These are phyloP conservation scores for Neonectria ditissima DNA, from an alignment of 2,329 filamentous ascomycete genomes.

Conservation along the genomic window DNA sequence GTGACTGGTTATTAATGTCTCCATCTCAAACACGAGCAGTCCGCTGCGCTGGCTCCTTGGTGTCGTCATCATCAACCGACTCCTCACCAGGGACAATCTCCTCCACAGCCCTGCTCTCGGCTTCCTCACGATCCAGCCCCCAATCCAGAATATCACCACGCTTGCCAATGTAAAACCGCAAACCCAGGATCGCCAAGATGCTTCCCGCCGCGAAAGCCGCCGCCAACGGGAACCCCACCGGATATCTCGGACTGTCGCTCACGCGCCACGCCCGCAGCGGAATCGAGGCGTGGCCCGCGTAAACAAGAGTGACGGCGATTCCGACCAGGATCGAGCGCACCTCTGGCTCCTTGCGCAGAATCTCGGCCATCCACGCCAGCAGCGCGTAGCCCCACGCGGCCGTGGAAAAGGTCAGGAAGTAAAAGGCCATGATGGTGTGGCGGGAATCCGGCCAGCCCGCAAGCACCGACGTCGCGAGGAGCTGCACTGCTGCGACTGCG, in stretches of 20 bases:
- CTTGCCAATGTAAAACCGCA: constrained; percentile 35
- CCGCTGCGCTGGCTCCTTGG: neutral
- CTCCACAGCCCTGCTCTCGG: neutral
- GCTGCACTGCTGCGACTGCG: constrained; percentile 56
- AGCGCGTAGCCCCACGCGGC: constrained; percentile 49
- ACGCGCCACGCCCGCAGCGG: constrained; percentile 40
- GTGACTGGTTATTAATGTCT: no score
- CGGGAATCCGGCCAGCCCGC: constrained; percentile 37
- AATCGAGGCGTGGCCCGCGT: constrained; percentile 38
- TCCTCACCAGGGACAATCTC: neutral
- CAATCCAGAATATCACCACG: constrained; percentile 28
- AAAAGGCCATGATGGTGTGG: constrained; percentile 48
- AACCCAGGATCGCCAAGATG: constrained; percentile 33
- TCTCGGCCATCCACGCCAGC: constrained; percentile 46
- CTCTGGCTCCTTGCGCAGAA: constrained; percentile 48
- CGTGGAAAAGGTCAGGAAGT: constrained; percentile 52
- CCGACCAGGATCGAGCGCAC: constrained; percentile 39
- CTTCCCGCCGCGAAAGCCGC: constrained; percentile 38
- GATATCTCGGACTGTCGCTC: constrained; percentile 36
- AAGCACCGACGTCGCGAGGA: constrained; percentile 49
- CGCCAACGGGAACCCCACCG: constrained; percentile 34
- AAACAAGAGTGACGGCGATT: constrained; percentile 35
- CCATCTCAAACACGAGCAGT: neutral
- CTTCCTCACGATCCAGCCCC: constrained; percentile 30
- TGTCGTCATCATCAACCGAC: neutral